A percentile compares a stretch with the other conserved stretches of the same genome.
These are phyloP conservation scores for Knufia petricola DNA, from an alignment of 2,329 filamentous ascomycete species.

Conservation along the genomic window DNA sequence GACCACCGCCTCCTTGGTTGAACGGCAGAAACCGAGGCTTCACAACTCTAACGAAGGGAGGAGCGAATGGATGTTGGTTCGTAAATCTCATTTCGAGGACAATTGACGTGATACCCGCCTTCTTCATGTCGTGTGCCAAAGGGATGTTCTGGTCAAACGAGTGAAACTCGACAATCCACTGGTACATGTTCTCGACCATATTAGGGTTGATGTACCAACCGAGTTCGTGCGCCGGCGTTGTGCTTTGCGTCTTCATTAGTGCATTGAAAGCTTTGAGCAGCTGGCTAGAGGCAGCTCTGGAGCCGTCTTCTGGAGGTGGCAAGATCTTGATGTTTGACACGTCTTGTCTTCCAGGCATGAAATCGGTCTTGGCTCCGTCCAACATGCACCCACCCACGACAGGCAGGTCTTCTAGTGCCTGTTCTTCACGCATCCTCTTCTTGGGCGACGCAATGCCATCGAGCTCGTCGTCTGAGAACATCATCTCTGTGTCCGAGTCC, in stretches of 20 bases:
- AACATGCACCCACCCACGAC: slow-evolving; percentile 2
- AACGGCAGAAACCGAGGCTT: slow-evolving; percentile 71
- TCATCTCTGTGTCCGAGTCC: slow-evolving; percentile 25
- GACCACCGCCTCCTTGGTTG: slow-evolving; percentile 64
- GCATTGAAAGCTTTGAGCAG: slow-evolving; percentile 56
- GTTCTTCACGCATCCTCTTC: slow-evolving; percentile 12
- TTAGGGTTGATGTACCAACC: slow-evolving; percentile 73
- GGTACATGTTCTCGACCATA: slow-evolving; percentile 65
- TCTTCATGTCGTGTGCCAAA: slow-evolving; percentile 65
- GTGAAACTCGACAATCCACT: slow-evolving; percentile 86
- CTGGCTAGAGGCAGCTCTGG: slow-evolving; percentile 48
- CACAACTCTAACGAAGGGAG: slow-evolving; percentile 76
- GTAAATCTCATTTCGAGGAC: slow-evolving; percentile 77
- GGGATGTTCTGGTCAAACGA: slow-evolving; percentile 63
- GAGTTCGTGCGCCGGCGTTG: slow-evolving; percentile 52
- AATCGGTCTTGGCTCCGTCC: slow-evolving; percentile 45
- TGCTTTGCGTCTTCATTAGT: slow-evolving; percentile 55
- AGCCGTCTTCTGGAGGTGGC: slow-evolving; percentile 56
- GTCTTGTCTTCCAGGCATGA: slow-evolving; percentile 58
- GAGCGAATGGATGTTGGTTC: slow-evolving; percentile 62
- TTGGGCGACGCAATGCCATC: slow-evolving; percentile 5
- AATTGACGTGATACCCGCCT: slow-evolving; percentile 52
- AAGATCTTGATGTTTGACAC: slow-evolving; percentile 54
- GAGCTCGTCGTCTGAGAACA: slow-evolving; percentile 30
- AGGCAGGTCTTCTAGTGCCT: neutral